Percentiles rank a stretch among this genome's conserved stretches.
These are phyloP conservation scores for Aureobasidium sp. DNA, from an alignment of 2,329 filamentous ascomycete species.

Conservation along the genomic window DNA sequence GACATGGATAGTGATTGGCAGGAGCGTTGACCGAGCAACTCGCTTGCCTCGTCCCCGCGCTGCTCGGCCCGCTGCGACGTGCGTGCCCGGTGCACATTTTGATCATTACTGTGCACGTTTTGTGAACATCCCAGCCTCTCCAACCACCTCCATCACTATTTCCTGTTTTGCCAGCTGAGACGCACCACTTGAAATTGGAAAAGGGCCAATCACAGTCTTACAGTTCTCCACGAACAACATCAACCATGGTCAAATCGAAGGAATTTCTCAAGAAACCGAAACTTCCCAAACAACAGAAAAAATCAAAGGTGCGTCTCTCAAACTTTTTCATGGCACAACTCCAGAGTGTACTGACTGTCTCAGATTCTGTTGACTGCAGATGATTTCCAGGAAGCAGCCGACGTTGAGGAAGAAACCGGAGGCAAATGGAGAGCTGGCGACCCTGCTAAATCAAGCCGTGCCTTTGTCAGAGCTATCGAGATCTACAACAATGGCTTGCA, in stretches of 20 bases:
- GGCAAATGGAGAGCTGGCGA: constrained; percentile 70
- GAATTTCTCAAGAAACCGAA: constrained; percentile 14
- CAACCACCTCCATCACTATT: background rate
- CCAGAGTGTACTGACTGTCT: background rate
- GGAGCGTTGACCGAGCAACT: constrained; percentile 9
- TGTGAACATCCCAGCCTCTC: background rate
- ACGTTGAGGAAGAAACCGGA: constrained; percentile 61
- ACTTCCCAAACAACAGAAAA: constrained; percentile 12
- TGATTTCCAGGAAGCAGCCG: constrained; percentile 60
- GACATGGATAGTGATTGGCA: constrained; percentile 9
- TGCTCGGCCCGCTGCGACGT: background rate
- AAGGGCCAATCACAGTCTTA: background rate
- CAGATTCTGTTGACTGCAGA: constrained; percentile 50
- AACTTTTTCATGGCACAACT: background rate
- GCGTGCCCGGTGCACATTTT: background rate
- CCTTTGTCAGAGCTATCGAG: constrained; percentile 57
- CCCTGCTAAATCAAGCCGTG: constrained; percentile 54
- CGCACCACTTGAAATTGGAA: background rate
- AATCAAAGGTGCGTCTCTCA: background rate
- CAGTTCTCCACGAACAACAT: background rate
- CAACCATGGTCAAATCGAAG: constrained; percentile 10
- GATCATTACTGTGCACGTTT: background rate
- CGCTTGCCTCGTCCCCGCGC: background rate
- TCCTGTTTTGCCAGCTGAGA: background rate
- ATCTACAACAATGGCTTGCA: constrained; percentile 56